phyloP scores from a whole-genome alignment of 2,329 filamentous ascomycete genomes.

The Beauveria asiatica region DNA sequence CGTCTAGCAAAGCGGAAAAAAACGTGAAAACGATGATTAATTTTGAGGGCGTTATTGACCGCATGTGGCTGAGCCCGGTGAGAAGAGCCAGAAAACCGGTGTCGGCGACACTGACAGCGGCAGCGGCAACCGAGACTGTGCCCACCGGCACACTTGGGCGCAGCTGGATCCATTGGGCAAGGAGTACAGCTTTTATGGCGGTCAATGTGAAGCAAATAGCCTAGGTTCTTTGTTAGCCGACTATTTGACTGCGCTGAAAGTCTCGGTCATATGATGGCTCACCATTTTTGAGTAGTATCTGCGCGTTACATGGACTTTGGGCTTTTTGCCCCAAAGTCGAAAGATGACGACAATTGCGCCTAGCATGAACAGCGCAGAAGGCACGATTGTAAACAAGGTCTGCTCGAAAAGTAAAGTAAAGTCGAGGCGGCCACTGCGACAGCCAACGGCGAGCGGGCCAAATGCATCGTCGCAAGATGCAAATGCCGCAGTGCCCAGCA shows the following conservation, averaged over 20 bases:
- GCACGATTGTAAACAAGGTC: neutral
- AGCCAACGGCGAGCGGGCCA: neutral
- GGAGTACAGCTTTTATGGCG: neutral
- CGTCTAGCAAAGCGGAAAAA: constrained; percentile 30
- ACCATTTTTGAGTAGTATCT: neutral
- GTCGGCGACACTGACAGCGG: constrained; percentile 21
- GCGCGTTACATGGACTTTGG: neutral
- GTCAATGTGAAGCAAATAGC: neutral
- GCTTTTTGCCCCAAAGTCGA: neutral
- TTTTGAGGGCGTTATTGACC: constrained; percentile 28
- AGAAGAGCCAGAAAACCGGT: constrained; percentile 18
- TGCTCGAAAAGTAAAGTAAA: constrained; percentile 9
- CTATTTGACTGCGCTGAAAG: neutral
- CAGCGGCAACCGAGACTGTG: constrained; percentile 8
- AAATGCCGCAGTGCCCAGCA: neutral
- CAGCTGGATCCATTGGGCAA: neutral
- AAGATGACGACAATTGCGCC: neutral
- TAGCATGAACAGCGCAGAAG: neutral
- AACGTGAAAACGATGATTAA: constrained; percentile 29
- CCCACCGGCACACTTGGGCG: neutral
- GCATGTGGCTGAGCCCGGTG: constrained; percentile 25
- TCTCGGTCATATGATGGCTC: neutral
- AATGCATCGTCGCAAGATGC: neutral
- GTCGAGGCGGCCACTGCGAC: neutral
- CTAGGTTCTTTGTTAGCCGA: neutral